Conservation (phyloP, 176 grass and related monocot genomes). For the Oryza coarctata region DNA sequence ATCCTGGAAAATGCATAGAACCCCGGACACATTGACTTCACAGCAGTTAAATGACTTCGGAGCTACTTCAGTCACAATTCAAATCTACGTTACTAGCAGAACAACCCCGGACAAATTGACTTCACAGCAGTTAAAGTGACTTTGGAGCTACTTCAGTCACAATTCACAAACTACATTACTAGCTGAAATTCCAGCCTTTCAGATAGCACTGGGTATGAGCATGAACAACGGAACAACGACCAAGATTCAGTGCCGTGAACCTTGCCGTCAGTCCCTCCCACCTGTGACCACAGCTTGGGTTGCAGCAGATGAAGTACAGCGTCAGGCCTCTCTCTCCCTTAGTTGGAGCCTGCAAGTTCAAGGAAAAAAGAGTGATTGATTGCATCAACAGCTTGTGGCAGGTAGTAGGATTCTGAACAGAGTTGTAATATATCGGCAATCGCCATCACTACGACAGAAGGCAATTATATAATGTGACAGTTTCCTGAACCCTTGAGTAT, state of each 20-base stretch:
- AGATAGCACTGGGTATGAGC: background rate
- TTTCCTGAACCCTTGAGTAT: background rate
- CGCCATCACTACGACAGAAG: background rate
- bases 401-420: background rate
- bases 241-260: constrained; percentile 25
- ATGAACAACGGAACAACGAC: background rate
- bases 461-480: background rate
- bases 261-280: constrained; percentile 77
- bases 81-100: background rate
- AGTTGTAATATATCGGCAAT: background rate
- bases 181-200: background rate
- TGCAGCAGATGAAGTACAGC: constrained; percentile 94
- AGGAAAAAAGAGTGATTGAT: background rate
- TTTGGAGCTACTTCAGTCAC: background rate
- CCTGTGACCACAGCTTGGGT: constrained; percentile 84
- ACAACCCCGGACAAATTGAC: too few relatives aligned
- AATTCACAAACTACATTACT: constrained; percentile 1
- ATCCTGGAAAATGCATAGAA: background rate
- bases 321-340: constrained; percentile 63
- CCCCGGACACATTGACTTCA: background rate
- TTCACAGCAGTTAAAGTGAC: background rate
- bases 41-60: background rate
- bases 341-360: constrained; percentile 51
- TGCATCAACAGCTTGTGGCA: background rate
- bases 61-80: background rate